These are phyloP conservation scores for Nicotiana benthamiana DNA, from an alignment of 257 asterid genomes.

Conservation along the genomic window DNA sequence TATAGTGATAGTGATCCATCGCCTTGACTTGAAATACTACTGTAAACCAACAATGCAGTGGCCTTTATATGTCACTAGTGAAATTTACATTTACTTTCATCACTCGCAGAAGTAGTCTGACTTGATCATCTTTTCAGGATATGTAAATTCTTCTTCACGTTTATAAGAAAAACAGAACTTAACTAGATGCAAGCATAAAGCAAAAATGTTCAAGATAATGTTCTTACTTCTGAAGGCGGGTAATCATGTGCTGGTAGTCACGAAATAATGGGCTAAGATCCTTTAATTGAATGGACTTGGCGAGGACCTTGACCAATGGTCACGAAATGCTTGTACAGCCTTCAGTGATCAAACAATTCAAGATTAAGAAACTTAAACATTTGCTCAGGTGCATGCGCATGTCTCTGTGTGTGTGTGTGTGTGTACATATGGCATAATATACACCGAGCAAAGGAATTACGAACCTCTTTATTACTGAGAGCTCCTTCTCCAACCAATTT, in stretches of 20 bases:
- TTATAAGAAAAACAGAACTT: not conserved
- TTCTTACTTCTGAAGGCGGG: conserved; percentile 64
- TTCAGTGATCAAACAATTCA: conserved; percentile 17
- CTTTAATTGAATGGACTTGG: conserved; percentile 57
- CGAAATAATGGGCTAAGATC: conserved; percentile 82
- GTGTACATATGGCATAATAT: not conserved
- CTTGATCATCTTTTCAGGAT: not conserved
- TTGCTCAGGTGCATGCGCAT: not conserved
- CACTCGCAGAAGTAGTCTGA: not conserved
- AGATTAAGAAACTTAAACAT: not conserved
- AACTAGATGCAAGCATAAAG: not conserved
- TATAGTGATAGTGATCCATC: too few species aligned
- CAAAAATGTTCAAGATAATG: conserved; percentile 6
- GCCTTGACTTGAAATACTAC: not conserved
- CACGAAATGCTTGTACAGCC: conserved; percentile 76
- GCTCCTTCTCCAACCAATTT: conserved; percentile 39
- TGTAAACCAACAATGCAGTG: not conserved
- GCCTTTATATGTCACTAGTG: not conserved
- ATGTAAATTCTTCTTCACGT: not conserved
- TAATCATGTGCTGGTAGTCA: conserved; percentile 67
- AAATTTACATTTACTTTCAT: not conserved
- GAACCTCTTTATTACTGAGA: conserved; percentile 55
- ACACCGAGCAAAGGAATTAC: conserved; percentile 4
- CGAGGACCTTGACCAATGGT: conserved; percentile 62
- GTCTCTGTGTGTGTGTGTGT: not conserved